Base-by-base conservation (phyloP, 805 yeast genomes). In the Blastobotrys chiropterorum region DNA sequence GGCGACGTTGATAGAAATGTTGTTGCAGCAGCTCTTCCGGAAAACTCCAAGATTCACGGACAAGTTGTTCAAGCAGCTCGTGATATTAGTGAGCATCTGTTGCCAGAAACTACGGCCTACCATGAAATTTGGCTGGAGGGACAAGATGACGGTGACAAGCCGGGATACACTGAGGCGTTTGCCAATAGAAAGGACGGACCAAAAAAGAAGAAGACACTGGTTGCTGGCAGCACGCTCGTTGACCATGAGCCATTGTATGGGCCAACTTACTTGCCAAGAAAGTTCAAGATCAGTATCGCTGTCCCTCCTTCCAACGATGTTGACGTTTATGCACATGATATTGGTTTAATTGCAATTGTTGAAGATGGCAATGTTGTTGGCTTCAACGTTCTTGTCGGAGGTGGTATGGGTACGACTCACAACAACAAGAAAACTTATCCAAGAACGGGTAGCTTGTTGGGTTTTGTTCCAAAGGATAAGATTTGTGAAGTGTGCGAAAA, bases 351-450 rank as follows among this genome's bases (percentile, higher is more conserved):
- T 67, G 90, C 97, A 31, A 90, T 92, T 63, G 82, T 89, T 45
- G 80, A 79, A 60, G 68, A 71, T 46, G 77, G 82, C 62, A 71
- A 76, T 50, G 76, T 79, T 16, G 80, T 85, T 44, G 98, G 98
- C 52, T 92, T 81, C 77, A 92, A 92, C 64, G 81, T 92, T 49
- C 78, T 86, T 55, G 96, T 85, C 58, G 98, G 98, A 70, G 98
- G 98, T 74, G 98, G 98, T 77, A 92, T 92, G 98, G 98, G 98
- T 63, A 81, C 95, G 42, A 92, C 98, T 13, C 98, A 92, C 69
- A 92, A 90, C 78, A 92, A 92, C 75, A 85, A 85, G 65, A 92
- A 92, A 77, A 92, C 98, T 0, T 92, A 92, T 67, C 98, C 98
- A 62, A 81, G 98, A 72, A 81, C 96, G 3, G 98, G 96, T 56